These are phyloP conservation scores for Aspergillus melleus DNA, from an alignment of 2,329 filamentous ascomycete species.

Conservation along the genomic window DNA sequence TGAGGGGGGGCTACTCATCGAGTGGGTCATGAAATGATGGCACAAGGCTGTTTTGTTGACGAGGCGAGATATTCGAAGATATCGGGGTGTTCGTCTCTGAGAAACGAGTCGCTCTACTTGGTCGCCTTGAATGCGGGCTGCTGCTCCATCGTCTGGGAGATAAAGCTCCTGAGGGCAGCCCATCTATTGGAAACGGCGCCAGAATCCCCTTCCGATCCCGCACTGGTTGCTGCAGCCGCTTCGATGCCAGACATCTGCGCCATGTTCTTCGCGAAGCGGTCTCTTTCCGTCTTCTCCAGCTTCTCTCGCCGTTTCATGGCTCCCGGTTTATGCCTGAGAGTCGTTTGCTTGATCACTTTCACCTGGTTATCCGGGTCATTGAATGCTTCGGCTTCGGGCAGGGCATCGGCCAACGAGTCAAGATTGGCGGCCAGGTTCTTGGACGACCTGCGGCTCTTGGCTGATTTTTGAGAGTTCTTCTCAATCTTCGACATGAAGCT, in stretches of 20 bases:
- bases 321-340: slow-evolving; percentile 71
- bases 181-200: slow-evolving; percentile 62
- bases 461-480: slow-evolving; percentile 57
- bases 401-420: slow-evolving; percentile 73
- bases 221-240: slow-evolving; percentile 24
- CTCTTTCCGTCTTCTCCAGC: slow-evolving; percentile 76
- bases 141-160: slow-evolving; percentile 84
- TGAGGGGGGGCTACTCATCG: not conserved
- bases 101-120: slow-evolving; percentile 22
- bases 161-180: slow-evolving; percentile 80
- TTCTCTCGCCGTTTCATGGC: slow-evolving; percentile 81
- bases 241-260: slow-evolving; percentile 63
- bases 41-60: not conserved
- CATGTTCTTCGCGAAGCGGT: slow-evolving; percentile 80
- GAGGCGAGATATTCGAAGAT: not conserved
- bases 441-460: slow-evolving; percentile 66
- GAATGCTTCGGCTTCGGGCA: slow-evolving; percentile 63
- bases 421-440: slow-evolving; percentile 79
- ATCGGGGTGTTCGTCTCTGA: not conserved
- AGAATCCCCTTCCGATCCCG: slow-evolving; percentile 17
- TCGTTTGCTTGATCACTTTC: slow-evolving; percentile 73
- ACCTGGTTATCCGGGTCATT: slow-evolving; percentile 52
- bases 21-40: not conserved
- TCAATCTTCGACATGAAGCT: slow-evolving; percentile 75
- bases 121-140: slow-evolving; percentile 68